Evolutionary conservation across 225 moss, liverwort and hornwort genomes (phyloP), one percentile per base, ranked within the genome.

Genomic region (Ulota crispa): DNA sequence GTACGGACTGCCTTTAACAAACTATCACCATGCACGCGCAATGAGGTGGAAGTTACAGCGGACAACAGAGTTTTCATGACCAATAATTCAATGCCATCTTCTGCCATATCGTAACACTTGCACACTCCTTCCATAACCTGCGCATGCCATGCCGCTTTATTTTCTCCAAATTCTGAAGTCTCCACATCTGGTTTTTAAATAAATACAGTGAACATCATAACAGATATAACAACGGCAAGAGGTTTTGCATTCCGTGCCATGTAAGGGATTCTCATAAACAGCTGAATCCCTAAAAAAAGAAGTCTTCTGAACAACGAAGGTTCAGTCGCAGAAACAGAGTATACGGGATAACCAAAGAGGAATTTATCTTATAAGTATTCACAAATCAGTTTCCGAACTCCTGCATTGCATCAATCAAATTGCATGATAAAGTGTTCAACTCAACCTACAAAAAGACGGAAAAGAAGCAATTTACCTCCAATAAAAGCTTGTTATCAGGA

Each of bases 1-100:
- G 99, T 99, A 59, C 99, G 94, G 42, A 99, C 99, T 47, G 94
- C 99, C 86, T 99, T 99, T 19, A 99, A 89, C 47, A 99, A 91
- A 83, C 92, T 93, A 79, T 99, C 99, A 28, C 99, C 99, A 45
- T 99, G 99, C 75, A 99, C 96, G 76, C 94, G 94, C 78, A 99
- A 84, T 64, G 99, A 94, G 65, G 96, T 92, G 78, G 99, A 99
- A 37, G 99, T 99, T 70, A 99, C 99, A 74, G 99, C 99, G 64
- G 99, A 94, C 34, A 99, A 87, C 62, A 99, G 86, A 12, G 96
- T 99, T 87, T 99, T 99, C 85, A 99, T 83, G 24, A 99, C 96
- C 76, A 99, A 83, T 59, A 99, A 87, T 87, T 99, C 99, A 85
- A 99, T 96, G 73, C 91, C 85, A 75, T 92, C 94, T 85, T 99